Evolutionary conservation across 192 early-diverging fungal species (phyloP).

Genomic region (Geranomyces michiganensis): DNA sequence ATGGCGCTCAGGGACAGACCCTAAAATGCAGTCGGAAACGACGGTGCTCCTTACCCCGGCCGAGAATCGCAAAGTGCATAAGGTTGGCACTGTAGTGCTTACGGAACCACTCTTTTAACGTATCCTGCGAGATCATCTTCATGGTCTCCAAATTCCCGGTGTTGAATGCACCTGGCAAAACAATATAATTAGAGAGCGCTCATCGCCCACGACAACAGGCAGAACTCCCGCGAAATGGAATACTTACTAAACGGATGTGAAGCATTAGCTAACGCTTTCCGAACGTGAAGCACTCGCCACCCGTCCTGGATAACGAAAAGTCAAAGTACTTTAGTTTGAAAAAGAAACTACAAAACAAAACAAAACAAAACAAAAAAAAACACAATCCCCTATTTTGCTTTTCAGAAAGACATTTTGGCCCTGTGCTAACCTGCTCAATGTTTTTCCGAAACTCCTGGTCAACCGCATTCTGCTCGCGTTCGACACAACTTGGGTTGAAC

Average conservation of each 20-base stretch:
- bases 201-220: not conserved
- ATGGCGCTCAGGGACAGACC: no score
- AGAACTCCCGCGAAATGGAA: not conserved
- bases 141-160: constrained; percentile 54
- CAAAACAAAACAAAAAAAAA: not conserved
- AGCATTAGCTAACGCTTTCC: constrained; percentile 38
- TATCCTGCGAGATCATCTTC: constrained; percentile 37
- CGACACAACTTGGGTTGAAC: constrained; percentile 47
- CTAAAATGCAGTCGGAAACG: no score
- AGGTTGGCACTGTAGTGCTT: constrained; percentile 41
- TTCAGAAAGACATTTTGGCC: no score
- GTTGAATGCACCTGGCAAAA: constrained; percentile 35
- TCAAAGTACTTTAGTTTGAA: not conserved
- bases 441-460: constrained; percentile 51
- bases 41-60: not conserved
- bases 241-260: constrained; percentile 40
- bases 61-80: constrained; percentile 45
- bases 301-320: constrained; percentile 17
- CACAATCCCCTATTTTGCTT: no score
- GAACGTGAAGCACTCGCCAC: constrained; percentile 45
- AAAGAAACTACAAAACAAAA: not conserved
- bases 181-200: no score
- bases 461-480: constrained; percentile 49
- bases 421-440: constrained; percentile 26
- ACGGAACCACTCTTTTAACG: constrained; percentile 40